Conservation (phyloP, 2,329 filamentous ascomycete genomes). For the Colletotrichum caudatum region DNA sequence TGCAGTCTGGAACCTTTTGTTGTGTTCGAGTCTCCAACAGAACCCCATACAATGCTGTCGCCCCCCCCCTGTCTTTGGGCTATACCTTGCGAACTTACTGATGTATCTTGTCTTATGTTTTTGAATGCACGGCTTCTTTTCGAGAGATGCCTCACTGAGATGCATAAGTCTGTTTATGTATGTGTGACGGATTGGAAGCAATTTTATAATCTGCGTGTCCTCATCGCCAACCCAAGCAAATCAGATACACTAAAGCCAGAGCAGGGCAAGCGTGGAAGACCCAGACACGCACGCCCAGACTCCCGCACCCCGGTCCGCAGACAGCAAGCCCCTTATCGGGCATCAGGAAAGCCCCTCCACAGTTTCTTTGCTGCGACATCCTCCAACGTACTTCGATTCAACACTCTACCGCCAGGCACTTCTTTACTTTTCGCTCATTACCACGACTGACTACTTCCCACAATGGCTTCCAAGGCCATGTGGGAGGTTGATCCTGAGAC, state of each 20-base stretch:
- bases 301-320: constrained; percentile 24
- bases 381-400: constrained; percentile 9
- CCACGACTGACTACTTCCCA: constrained; percentile 38
- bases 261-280: constrained; percentile 15
- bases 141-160: neutral
- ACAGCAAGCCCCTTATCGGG: constrained; percentile 38
- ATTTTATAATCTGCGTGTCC: constrained; percentile 8
- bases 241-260: constrained; percentile 20
- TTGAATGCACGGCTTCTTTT: neutral
- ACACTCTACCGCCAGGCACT: constrained; percentile 3
- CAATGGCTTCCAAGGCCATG: constrained; percentile 81
- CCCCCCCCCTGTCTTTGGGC: constrained; percentile 19
- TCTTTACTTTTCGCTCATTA: constrained; percentile 5
- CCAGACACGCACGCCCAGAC: constrained; percentile 30
- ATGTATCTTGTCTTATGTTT: neutral
- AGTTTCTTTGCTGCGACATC: constrained; percentile 39
- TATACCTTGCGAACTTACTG: neutral
- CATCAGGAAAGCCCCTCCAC: constrained; percentile 37
- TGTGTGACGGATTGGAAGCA: neutral
- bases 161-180: neutral
- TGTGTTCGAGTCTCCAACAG: constrained; percentile 30
- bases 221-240: neutral
- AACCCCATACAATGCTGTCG: constrained; percentile 20
- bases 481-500: constrained; percentile 99
- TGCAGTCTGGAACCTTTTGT: constrained; percentile 28